phyloP scores from a whole-genome alignment of 768 basidiomycete species.

The Pluteus cervinus region DNA sequence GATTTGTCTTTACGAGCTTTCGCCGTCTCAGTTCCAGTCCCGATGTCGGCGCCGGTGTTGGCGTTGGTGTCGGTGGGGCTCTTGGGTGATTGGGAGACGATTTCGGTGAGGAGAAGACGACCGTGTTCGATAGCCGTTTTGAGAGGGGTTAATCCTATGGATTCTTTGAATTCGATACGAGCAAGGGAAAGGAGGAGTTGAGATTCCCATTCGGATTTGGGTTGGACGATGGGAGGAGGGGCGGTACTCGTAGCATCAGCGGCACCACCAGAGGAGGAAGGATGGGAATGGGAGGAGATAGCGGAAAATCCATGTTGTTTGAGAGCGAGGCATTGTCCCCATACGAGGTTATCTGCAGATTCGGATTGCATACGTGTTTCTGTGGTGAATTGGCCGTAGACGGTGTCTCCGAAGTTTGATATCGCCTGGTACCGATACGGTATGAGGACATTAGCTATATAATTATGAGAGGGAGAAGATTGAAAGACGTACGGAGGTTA shows the following conservation, averaged over 20 bases:
- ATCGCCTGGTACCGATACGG: no score
- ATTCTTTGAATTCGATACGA: constrained; percentile 58
- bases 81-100: no score
- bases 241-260: no score
- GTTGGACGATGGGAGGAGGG: background rate
- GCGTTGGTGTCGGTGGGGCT: no score
- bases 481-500: constrained; percentile 38
- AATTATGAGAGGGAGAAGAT: background rate
- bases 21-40: no score
- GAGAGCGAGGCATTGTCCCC: constrained; percentile 53
- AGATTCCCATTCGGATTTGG: constrained; percentile 2
- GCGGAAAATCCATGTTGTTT: constrained; percentile 6
- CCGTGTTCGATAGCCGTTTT: constrained; percentile 51
- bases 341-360: constrained; percentile 76
- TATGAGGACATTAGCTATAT: background rate
- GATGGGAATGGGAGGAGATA: constrained; percentile 11
- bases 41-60: no score
- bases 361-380: constrained; percentile 70
- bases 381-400: constrained; percentile 60
- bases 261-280: constrained; percentile 14
- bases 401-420: constrained; percentile 55
- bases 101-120: no score
- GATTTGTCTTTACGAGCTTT: no score
- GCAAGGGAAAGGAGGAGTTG: constrained; percentile 29
- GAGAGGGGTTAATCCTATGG: constrained; percentile 52